Conservation (phyloP, 176 grass and related monocot species). For the Alopecurus myosuroides region DNA sequence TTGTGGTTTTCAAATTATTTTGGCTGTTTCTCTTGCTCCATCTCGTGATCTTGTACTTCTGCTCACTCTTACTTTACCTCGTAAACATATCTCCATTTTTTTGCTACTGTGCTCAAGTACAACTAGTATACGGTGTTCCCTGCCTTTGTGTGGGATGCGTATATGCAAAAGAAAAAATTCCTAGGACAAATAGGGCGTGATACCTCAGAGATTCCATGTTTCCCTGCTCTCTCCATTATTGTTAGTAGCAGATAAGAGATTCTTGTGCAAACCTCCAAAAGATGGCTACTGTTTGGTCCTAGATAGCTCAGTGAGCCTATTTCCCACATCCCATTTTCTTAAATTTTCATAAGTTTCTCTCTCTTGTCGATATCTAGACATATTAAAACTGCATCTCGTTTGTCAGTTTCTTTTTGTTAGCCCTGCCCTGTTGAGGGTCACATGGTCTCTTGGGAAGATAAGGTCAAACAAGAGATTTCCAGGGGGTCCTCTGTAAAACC, state of each 20-base stretch:
- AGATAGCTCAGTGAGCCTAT: slow-evolving; percentile 16
- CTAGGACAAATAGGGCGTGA: slow-evolving; percentile 29
- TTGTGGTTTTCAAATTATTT: background rate
- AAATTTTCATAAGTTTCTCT: background rate
- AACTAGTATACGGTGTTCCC: background rate
- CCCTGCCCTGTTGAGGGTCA: background rate
- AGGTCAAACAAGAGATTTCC: slow-evolving; percentile 36
- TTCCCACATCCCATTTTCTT: background rate
- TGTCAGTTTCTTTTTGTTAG: slow-evolving; percentile 26
- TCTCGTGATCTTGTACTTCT: slow-evolving; percentile 9
- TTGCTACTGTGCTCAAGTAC: background rate
- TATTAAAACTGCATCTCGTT: slow-evolving; percentile 1
- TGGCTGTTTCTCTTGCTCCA: background rate
- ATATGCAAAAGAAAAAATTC: slow-evolving; percentile 20
- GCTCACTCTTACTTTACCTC: background rate
- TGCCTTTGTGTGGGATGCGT: background rate
- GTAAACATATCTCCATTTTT: background rate
- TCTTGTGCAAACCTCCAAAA: slow-evolving; percentile 40
- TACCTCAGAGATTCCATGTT: slow-evolving; percentile 43
- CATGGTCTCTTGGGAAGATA: slow-evolving; percentile 24
- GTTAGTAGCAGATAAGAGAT: slow-evolving; percentile 43
- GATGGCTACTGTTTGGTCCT: slow-evolving; percentile 41
- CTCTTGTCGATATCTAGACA: background rate
- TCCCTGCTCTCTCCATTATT: slow-evolving; percentile 38
- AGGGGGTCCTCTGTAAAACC: background rate